Evolutionary conservation across 306 rosid species (phyloP).

Genomic region (Senna siamea): DNA sequence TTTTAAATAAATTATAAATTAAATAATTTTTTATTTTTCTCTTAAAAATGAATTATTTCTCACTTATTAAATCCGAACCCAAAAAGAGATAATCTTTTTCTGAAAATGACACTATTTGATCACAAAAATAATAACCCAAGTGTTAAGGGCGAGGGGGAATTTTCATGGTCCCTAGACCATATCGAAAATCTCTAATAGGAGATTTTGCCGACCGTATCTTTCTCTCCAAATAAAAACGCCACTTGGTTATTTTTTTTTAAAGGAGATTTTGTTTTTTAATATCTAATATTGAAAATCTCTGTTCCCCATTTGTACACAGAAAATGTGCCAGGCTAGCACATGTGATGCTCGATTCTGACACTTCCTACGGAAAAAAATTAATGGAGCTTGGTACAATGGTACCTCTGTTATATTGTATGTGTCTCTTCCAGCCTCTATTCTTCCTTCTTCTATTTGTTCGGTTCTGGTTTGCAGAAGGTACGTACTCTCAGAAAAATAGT

Average conservation of each 20-base stretch:
- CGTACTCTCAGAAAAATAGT: not conserved
- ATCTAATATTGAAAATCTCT: not conserved
- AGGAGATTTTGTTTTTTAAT: too few relatives aligned
- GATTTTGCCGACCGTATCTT: conserved; percentile 32
- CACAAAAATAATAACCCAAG: not conserved
- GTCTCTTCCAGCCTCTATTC: not conserved
- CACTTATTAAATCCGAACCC: too few relatives aligned
- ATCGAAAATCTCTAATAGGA: too few relatives aligned
- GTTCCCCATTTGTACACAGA: not conserved
- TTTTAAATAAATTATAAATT: too few relatives aligned
- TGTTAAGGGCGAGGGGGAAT: conserved; percentile 2
- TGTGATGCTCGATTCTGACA: not conserved
- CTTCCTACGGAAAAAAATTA: not conserved
- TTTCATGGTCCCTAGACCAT: not conserved
- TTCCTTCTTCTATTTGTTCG: not conserved
- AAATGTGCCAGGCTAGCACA: not conserved
- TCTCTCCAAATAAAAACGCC: conserved; percentile 30
- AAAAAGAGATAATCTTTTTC: too few relatives aligned
- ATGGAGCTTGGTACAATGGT: not conserved
- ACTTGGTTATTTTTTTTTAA: not conserved
- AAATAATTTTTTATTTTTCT: too few relatives aligned
- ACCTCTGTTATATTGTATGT: not conserved
- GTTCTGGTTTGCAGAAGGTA: not conserved
- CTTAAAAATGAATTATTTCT: too few relatives aligned
- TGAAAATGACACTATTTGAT: conserved; percentile 36